Percentiles rank a stretch among this genome's conserved stretches.
Evolutionary conservation across 108 stramenopile species (phyloP).

Genomic region (Seminavis robusta): DNA sequence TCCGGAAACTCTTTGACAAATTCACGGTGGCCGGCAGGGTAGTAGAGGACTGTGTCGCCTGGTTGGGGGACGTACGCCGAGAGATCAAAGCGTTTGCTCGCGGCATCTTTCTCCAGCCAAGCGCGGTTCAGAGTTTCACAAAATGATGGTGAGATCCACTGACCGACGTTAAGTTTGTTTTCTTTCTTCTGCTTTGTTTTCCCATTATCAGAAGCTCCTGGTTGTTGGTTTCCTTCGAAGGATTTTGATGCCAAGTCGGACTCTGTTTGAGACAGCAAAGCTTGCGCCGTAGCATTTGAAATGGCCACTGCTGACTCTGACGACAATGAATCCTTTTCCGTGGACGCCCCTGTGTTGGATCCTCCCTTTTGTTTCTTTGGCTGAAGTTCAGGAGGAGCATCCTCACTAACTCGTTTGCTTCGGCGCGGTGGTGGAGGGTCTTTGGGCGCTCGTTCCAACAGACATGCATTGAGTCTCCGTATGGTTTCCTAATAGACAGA

Average conservation of each 20-base stretch:
- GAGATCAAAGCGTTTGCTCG: slow-evolving; percentile 13
- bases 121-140: slow-evolving; percentile 28
- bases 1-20: slow-evolving; percentile 34
- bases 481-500: slow-evolving; percentile 6
- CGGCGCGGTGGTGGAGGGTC: slow-evolving; percentile 37
- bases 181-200: slow-evolving; percentile 1
- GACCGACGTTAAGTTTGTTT: slow-evolving; percentile 33
- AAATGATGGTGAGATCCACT: slow-evolving; percentile 43
- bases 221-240: no score
- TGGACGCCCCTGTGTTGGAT: no score
- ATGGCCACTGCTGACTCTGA: no score
- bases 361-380: no score
- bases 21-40: slow-evolving; percentile 39
- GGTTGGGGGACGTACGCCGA: slow-evolving; percentile 38
- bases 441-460: slow-evolving; percentile 25
- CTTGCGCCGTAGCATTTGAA: no score
- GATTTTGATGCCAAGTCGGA: no score
- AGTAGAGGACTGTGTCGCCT: slow-evolving; percentile 49
- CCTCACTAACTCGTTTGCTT: slow-evolving; percentile 1
- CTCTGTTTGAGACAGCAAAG: no score
- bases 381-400: neutral
- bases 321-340: no score
- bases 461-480: slow-evolving; percentile 7
- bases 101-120: slow-evolving; percentile 22
- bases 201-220: no score